Evolutionary conservation across 352 stramenopile species (phyloP).

Genomic region (Globisporangium paroecandrum): DNA sequence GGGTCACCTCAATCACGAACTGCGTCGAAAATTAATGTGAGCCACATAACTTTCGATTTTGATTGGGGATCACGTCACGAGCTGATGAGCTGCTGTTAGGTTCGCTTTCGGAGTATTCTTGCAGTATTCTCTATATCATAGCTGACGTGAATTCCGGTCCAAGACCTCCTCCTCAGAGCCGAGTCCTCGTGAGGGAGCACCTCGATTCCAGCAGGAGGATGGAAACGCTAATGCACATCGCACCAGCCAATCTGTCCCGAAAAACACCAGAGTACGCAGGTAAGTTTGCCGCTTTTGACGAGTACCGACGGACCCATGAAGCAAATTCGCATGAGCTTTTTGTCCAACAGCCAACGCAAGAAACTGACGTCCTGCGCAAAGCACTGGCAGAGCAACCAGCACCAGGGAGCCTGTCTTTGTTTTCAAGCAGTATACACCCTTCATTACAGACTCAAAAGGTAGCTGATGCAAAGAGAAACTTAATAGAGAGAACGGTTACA

Average conservation of each 20-base stretch:
- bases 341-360: slow-evolving; percentile 67
- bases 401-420: background rate
- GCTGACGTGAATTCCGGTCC: no score
- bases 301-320: slow-evolving; percentile 46
- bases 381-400: slow-evolving; percentile 40
- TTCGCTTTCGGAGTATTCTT: no score
- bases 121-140: no score
- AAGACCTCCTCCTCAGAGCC: no score
- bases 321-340: slow-evolving; percentile 29
- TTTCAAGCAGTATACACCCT: background rate
- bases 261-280: slow-evolving; percentile 37
- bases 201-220: slow-evolving; percentile 37
- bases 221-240: slow-evolving; percentile 66
- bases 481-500: background rate
- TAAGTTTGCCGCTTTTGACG: slow-evolving; percentile 51
- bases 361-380: slow-evolving; percentile 65
- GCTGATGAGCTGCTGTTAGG: background rate
- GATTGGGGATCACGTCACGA: background rate
- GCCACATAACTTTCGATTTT: background rate
- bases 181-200: no score
- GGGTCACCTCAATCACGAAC: no score
- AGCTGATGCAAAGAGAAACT: slow-evolving; percentile 9
- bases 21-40: background rate
- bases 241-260: slow-evolving; percentile 49
- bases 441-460: background rate